Evolutionary conservation across 2,329 filamentous ascomycete genomes (phyloP), one percentile per base, ranked within the genome.

Genomic region (Dryadomyces quercivorus): DNA sequence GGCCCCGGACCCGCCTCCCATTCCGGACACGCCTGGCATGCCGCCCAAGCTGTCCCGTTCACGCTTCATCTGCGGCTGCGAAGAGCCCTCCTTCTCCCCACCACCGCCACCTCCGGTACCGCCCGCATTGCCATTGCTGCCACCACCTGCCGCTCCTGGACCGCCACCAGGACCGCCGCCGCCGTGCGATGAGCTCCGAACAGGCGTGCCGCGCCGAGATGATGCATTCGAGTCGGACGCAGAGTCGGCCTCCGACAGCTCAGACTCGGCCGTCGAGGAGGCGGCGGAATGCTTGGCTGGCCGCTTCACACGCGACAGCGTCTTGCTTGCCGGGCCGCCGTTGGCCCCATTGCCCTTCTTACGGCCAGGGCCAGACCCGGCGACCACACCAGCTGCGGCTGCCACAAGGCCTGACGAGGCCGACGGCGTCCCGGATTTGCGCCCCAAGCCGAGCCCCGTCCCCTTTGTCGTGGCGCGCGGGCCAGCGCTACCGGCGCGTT

Each of bases 271-370:
- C 6, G 77, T 79, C 4, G 80, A 82, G 5, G 78, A 80, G 2
- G 81, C 53, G 1, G 56, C 80, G 2, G 81, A 84, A 59, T 80
- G 80, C 64, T 81, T 78, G 48, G 71, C 73, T 46, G 69, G 77
- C 59, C 78, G 80, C 67, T 84, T 84, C 26, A 84, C 75, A 34
- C 81, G 76, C 22, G 79, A 82, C 3, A 84, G 68, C n/a, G 81
- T 84, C 62, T 84, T 84, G 59, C 71, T 75, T 18, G 60, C 46
- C 22, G 55, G 47, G 53, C 62, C 55, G 51, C 63, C 22, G 42
- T 69, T 58, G 57, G 38, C 12, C 2, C 71, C 42, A 67, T 12
- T 69, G 36, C 67, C 69, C 65, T 77, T 78, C 63, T 78, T 78
- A 52, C 75, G 71, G n/a, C 64, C 63, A 15, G 63, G 59, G 1